A percentile compares a stretch with the other conserved stretches of the same genome.
Evolutionary conservation across 2,329 filamentous ascomycete genomes (phyloP).

Genomic region (Fusarium keratoplasticum): DNA sequence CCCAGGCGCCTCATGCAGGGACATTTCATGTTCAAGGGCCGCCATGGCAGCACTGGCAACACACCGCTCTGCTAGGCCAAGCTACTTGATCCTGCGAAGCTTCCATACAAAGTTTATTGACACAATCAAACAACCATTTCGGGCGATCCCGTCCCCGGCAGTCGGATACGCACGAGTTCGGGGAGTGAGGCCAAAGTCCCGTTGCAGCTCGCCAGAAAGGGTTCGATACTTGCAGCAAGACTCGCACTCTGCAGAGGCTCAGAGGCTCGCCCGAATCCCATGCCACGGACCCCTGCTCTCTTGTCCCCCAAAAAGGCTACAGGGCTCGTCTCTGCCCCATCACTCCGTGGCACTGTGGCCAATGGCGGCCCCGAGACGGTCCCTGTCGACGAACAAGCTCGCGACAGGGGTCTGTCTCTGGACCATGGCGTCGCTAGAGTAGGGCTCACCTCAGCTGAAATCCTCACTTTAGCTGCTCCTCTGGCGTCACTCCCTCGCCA

Average conservation of each 20-base stretch:
- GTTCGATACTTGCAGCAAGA: conserved; percentile 31
- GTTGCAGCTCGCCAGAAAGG: conserved; percentile 27
- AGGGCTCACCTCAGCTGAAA: conserved; percentile 56
- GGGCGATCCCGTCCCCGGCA: conserved; percentile 24
- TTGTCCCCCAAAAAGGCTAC: conserved; percentile 26
- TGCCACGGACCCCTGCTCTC: conserved; percentile 16
- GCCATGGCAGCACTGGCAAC: conserved; percentile 10
- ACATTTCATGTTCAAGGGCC: conserved; percentile 15
- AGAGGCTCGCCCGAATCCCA: conserved; percentile 16
- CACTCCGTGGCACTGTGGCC: conserved; percentile 23
- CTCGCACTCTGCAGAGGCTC: conserved; percentile 29
- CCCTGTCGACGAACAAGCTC: conserved; percentile 47
- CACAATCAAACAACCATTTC: conserved; percentile 14
- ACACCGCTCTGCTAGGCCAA: conserved; percentile 26
- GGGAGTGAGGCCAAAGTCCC: conserved; percentile 4
- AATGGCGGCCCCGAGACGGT: conserved; percentile 39
- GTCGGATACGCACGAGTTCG: conserved; percentile 17
- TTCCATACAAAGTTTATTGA: conserved; percentile 22
- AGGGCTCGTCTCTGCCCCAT: conserved; percentile 31
- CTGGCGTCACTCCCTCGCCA: conserved; percentile 45
- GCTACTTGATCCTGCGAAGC: conserved; percentile 1
- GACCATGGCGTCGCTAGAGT: conserved; percentile 44
- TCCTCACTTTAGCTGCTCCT: conserved; percentile 41
- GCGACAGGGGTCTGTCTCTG: conserved; percentile 38
- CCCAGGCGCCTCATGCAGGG: conserved; percentile 31